Evolutionary conservation across 768 basidiomycete genomes (phyloP).

Genomic region (Lepiota subincarnata): DNA sequence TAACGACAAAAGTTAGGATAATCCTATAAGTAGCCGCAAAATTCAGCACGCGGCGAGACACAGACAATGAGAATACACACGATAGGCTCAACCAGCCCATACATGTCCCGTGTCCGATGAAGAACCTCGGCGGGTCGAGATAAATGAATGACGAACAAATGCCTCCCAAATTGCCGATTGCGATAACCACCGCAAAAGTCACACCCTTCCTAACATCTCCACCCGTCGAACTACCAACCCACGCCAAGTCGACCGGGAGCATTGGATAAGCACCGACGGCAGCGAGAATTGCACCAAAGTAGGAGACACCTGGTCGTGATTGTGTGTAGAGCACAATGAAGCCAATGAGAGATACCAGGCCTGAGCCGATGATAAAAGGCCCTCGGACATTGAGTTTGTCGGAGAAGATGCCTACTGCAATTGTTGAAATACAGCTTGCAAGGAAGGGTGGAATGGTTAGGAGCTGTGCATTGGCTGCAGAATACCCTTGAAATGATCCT

Average conservation of each 20-base stretch:
- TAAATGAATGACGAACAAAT: slow-evolving; percentile 39
- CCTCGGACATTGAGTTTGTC: slow-evolving; percentile 41
- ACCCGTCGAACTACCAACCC: slow-evolving; percentile 53
- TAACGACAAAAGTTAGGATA: too few species aligned
- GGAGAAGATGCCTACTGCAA: slow-evolving; percentile 37
- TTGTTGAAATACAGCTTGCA: slow-evolving; percentile 40
- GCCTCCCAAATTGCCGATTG: slow-evolving; percentile 51
- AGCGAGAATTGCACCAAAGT: slow-evolving; percentile 45
- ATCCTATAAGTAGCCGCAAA: too few species aligned
- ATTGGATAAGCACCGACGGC: slow-evolving; percentile 51
- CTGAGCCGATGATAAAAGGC: slow-evolving; percentile 42
- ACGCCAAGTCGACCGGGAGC: slow-evolving; percentile 46
- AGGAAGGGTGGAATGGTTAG: slow-evolving; percentile 48
- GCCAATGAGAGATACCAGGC: slow-evolving; percentile 43
- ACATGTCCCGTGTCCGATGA: slow-evolving; percentile 34
- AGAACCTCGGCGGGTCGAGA: slow-evolving; percentile 32
- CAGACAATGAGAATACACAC: slow-evolving; percentile 17
- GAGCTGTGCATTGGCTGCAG: slow-evolving; percentile 46
- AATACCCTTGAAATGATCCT: slow-evolving; percentile 20
- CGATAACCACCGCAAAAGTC: slow-evolving; percentile 50
- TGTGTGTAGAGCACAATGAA: slow-evolving; percentile 45
- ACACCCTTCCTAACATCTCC: slow-evolving; percentile 44
- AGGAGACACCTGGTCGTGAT: slow-evolving; percentile 31
- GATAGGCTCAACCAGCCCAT: slow-evolving; percentile 31
- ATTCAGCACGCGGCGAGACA: slow-evolving; percentile 17